A percentile compares a stretch with the other conserved stretches of the same genome.
phyloP scores from a whole-genome alignment of 495 filamentous ascomycete genomes.

The Thozetella sp. region DNA sequence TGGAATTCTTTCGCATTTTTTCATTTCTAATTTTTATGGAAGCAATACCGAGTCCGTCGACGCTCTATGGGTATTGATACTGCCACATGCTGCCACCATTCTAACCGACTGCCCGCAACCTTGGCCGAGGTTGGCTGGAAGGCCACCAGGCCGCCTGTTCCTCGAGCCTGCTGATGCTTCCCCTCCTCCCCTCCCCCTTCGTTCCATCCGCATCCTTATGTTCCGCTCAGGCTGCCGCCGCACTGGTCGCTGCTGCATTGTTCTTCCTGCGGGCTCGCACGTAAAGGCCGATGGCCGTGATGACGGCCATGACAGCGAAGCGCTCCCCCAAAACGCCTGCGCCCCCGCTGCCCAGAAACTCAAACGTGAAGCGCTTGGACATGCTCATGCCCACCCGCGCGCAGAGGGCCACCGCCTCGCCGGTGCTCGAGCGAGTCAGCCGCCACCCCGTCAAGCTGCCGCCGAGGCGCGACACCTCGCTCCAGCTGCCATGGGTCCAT shows the following conservation, averaged over 20 bases:
- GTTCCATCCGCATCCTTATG: neutral
- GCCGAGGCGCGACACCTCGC: constrained; percentile 15
- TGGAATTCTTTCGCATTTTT: too few relatives aligned
- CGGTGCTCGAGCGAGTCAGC: constrained; percentile 19
- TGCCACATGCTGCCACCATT: too few relatives aligned
- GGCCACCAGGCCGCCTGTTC: too few relatives aligned
- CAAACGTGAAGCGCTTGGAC: constrained; percentile 19
- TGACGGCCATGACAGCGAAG: constrained; percentile 30
- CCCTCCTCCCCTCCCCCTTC: neutral
- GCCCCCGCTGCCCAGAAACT: constrained; percentile 24
- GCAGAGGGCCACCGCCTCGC: constrained; percentile 29
- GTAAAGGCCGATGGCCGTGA: constrained; percentile 24
- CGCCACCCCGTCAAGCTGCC: constrained; percentile 19
- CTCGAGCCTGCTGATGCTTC: too few relatives aligned
- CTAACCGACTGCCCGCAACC: too few relatives aligned
- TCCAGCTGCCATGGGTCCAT: constrained; percentile 24
- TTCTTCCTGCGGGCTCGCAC: constrained; percentile 2
- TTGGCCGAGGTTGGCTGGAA: too few relatives aligned
- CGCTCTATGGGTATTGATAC: too few relatives aligned
- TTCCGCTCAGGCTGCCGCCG: neutral
- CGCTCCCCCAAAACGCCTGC: constrained; percentile 25
- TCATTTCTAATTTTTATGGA: too few relatives aligned
- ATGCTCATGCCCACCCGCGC: constrained; percentile 8
- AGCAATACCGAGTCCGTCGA: too few relatives aligned
- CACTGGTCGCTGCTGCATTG: neutral